Evolutionary conservation across 805 yeast genomes (phyloP), one percentile per base, ranked within the genome.

Genomic region (Pichia pseudocactophila): DNA sequence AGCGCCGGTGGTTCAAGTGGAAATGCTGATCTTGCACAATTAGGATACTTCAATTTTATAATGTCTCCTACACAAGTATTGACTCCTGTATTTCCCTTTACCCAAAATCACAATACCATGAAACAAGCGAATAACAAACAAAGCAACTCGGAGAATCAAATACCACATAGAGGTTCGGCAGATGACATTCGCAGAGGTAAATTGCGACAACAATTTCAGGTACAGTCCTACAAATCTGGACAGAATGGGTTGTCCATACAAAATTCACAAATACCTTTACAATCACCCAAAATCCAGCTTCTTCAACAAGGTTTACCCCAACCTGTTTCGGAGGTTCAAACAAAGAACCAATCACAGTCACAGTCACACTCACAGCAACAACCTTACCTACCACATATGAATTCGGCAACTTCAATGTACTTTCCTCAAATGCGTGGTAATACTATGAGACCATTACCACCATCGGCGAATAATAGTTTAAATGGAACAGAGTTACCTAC

Each of bases 1-100:
- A 36, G 34, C 18, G 34, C 32, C 31, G 44, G 36, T 15, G 27
- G 26, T 28, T 42, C 42, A 9, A 35, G 42, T 11, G 48, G 39
- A 12, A 28, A 44, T 2, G 44, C 46, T 18, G 31, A 28, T 10
- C 22, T 40, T 12, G 38, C 38, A 10, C 40, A 42, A 56, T 53
- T 43, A 54, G 59, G 10, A 37, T 59, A 44, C 26, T 58, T 60
- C 32, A 53, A 59, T 19, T 53, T 59, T 11, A 60, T 59, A 40
- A 53, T 61, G 50, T 57, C 62, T 7, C 63, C 66, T n/a, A 51
- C 59, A 5, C 62, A 53, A 47, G 44, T 52, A 25, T 51, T 42
- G 9, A 33, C 45, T 4, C 31, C 46, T 9, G 18, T 36, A 7
- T 38, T 52, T 13, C 57, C 56, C 17, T 57, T 58, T 7, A 60